A percentile compares a stretch with the other conserved stretches of the same genome.
phyloP scores from a whole-genome alignment of 352 stramenopile species.

The Pythium folliculosum region DNA sequence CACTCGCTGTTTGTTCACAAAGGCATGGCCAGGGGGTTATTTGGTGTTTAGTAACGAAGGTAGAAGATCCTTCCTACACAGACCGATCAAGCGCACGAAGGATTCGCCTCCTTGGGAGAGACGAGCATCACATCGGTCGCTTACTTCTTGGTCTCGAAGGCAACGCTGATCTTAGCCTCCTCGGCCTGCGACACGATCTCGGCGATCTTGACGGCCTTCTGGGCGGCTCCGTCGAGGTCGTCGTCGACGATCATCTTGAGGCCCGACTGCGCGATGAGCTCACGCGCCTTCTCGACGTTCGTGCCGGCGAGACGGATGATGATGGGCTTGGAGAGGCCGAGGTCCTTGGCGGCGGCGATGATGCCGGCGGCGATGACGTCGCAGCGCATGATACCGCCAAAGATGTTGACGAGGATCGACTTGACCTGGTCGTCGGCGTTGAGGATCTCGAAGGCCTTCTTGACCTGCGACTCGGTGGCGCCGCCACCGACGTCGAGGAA shows the following conservation, averaged over 20 bases:
- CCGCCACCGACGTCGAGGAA: constrained; percentile 98
- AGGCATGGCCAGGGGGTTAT: background rate
- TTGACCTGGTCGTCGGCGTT: constrained; percentile 94
- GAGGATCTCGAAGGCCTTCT: constrained; percentile 87
- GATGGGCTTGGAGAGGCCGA: constrained; percentile 97
- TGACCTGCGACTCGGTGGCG: constrained; percentile 91
- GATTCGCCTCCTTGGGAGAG: background rate
- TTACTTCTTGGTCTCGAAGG: constrained; percentile 52
- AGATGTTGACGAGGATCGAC: constrained; percentile 99
- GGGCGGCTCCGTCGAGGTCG: constrained; percentile 95
- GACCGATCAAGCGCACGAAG: background rate
- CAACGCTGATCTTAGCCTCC: constrained; percentile 69
- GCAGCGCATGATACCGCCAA: constrained; percentile 99
- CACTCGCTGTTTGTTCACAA: background rate
- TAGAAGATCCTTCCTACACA: background rate
- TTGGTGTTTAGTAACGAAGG: background rate
- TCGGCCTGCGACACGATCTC: constrained; percentile 80
- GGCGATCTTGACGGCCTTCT: constrained; percentile 93
- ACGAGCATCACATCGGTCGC: background rate
- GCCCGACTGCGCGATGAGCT: constrained; percentile 92
- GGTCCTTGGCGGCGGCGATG: constrained; percentile 94
- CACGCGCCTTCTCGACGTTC: constrained; percentile 95
- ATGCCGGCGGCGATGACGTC: constrained; percentile 97
- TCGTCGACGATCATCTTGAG: constrained; percentile 94
- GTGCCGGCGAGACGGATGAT: constrained; percentile 98